phyloP scores from a whole-genome alignment of 495 filamentous ascomycete species.

The Penicillium ochrochloron region DNA sequence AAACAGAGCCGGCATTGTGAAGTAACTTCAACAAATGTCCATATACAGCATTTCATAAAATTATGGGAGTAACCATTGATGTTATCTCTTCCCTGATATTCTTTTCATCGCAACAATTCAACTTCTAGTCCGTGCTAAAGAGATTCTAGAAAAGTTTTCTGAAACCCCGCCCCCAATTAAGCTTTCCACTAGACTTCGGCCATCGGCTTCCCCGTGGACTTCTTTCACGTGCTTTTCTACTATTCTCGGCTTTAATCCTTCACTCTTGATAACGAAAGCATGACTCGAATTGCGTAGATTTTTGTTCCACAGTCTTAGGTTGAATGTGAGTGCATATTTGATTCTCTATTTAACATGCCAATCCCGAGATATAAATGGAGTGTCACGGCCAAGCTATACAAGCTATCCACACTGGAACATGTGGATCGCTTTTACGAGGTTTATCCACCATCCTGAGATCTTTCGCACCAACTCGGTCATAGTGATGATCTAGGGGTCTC shows the following conservation, averaged over 20 bases:
- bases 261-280: background rate
- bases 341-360: background rate
- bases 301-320: background rate
- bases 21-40: background rate
- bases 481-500: background rate
- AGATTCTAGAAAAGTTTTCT: background rate
- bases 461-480: background rate
- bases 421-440: background rate
- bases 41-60: background rate
- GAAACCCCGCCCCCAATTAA: constrained; percentile 5
- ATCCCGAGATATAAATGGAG: background rate
- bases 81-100: background rate
- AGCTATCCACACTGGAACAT: background rate
- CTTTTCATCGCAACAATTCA: background rate
- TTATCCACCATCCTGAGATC: background rate
- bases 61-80: background rate
- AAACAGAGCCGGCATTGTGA: background rate
- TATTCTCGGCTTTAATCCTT: background rate
- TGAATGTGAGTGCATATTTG: background rate
- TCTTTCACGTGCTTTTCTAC: background rate
- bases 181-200: background rate
- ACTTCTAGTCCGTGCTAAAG: background rate
- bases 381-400: background rate
- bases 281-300: background rate
- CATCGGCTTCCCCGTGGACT: background rate